Percentiles rank a stretch among this genome's conserved stretches.
Evolutionary conservation across 1,284 basidiomycete species (phyloP).

Genomic region (Cutaneotrichosporon mucoides): DNA sequence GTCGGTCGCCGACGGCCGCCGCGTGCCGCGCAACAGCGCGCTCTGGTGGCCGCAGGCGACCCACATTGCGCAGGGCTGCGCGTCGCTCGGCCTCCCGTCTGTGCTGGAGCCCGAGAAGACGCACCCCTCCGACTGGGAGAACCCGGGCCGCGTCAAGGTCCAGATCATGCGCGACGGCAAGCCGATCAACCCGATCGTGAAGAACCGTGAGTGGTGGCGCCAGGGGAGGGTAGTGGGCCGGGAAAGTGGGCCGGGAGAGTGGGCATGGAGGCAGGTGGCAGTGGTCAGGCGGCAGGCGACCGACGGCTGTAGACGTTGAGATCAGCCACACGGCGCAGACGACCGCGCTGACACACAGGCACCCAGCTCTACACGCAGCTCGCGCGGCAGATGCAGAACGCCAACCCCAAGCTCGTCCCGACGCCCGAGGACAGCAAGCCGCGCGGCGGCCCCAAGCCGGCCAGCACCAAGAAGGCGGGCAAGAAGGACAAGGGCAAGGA

Average conservation of each 20-base stretch:
- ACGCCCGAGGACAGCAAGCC: constrained; percentile 10
- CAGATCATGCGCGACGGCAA: constrained; percentile 79
- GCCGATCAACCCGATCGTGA: constrained; percentile 66
- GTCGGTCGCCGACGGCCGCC: constrained; percentile 74
- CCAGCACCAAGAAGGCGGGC: too few species aligned
- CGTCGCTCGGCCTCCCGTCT: constrained; percentile 68
- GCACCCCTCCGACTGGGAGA: constrained; percentile 95
- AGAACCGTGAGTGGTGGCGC: constrained; percentile 63
- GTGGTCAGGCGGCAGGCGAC: too few species aligned
- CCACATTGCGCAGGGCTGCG: constrained; percentile 81
- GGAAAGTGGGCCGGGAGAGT: too few species aligned
- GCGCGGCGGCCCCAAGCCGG: too few species aligned
- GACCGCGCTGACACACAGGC: constrained; percentile 54
- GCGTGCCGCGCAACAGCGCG: constrained; percentile 71
- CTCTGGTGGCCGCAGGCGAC: constrained; percentile 94
- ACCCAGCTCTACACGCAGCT: constrained; percentile 76
- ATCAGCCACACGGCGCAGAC: too few species aligned
- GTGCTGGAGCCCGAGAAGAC: constrained; percentile 78
- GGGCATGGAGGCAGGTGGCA: not conserved
- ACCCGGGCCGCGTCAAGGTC: constrained; percentile 86
- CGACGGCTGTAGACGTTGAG: too few species aligned
- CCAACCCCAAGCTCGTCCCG: constrained; percentile 53
- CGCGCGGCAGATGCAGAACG: constrained; percentile 65
- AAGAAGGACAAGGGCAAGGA: constrained; percentile 13
- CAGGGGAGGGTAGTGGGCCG: too few species aligned